Base-by-base conservation (phyloP, 345 rosid genomes). In the Aquilaria yunnanensis region DNA sequence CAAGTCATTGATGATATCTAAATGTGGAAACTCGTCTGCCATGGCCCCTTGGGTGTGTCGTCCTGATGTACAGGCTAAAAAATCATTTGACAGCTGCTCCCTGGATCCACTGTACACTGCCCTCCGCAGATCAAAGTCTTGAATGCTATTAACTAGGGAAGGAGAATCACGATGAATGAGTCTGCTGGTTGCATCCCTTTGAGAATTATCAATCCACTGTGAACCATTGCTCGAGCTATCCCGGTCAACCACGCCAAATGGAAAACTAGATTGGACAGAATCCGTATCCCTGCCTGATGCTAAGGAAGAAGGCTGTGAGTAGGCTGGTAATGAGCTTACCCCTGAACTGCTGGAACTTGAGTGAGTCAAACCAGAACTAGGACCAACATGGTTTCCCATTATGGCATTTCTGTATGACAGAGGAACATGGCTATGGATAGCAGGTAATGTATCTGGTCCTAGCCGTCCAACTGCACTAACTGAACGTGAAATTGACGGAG, bases 11-110 rank as follows among this genome's bases (percentile, higher is more conserved):
- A 90, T 93, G 73, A 93, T 93, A 69, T 83, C 97, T 7, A 90
- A 83, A 69, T 93, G 98, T 5, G 98, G 98, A 69, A 88, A 93
- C 59, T 93, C 98, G 66, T 90, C 96, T 1, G 78, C 81, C 14
- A 74, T 57, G 12, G 64, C 74, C 68, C 81, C 84, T 62, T 78
- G 87, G 13, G 70, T 64, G 56, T 74, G 85, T 61, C 80, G 78
- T 48, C 90, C 78, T 47, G 90, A 78, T 53, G 85, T 54, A 61
- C 78, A 74, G 23, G 85, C 77, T 41, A 73, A 67, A 54, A 76
- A 51, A 66, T 76, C 83, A 23, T 56, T 53, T 10, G 80, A 51
- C 54, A 69, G 56, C 46, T 72, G 72, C 47, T 74, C 85, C 54
- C n/a, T 70, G 30, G 77, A 51, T 59, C 73, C 72, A 60, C 72